These are phyloP conservation scores for Sugiyamaella boreocaroliniensis DNA, from an alignment of 805 yeast genomes.

Conservation along the genomic window DNA sequence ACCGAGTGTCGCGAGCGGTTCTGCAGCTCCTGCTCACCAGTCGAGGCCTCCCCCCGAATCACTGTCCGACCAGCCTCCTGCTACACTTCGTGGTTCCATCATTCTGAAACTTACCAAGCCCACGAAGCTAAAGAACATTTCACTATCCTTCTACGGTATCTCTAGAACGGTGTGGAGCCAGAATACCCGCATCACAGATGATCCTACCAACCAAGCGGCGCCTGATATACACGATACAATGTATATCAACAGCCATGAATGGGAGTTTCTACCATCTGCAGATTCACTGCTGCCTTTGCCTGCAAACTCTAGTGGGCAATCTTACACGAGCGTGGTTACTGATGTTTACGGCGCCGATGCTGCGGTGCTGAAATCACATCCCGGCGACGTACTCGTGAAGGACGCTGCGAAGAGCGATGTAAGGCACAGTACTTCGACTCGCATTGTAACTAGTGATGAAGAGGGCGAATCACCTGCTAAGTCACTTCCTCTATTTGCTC, in stretches of 20 bases:
- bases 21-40: neutral
- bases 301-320: conserved; percentile 15
- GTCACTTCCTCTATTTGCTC: conserved; percentile 13
- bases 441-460: neutral
- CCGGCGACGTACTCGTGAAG: conserved; percentile 2
- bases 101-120: conserved; percentile 66
- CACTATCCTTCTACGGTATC: conserved; percentile 56
- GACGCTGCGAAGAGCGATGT: conserved; percentile 5
- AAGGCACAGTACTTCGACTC: conserved; percentile 3
- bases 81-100: conserved; percentile 72
- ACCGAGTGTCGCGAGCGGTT: neutral
- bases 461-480: neutral
- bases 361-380: conserved; percentile 18
- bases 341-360: conserved; percentile 32
- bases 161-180: conserved; percentile 90
- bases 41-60: neutral
- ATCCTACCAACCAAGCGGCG: conserved; percentile 23
- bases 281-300: neutral
- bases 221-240: conserved; percentile 30
- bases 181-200: conserved; percentile 22
- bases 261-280: conserved; percentile 30
- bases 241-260: conserved; percentile 28
- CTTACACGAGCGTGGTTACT: conserved; percentile 24
- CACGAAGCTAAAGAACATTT: conserved; percentile 60
- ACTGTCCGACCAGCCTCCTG: conserved; percentile 23